Evolutionary conservation across 2,329 filamentous ascomycete species (phyloP), one percentile per base, ranked within the genome.

Genomic region (Fusarium praegraminearum): DNA sequence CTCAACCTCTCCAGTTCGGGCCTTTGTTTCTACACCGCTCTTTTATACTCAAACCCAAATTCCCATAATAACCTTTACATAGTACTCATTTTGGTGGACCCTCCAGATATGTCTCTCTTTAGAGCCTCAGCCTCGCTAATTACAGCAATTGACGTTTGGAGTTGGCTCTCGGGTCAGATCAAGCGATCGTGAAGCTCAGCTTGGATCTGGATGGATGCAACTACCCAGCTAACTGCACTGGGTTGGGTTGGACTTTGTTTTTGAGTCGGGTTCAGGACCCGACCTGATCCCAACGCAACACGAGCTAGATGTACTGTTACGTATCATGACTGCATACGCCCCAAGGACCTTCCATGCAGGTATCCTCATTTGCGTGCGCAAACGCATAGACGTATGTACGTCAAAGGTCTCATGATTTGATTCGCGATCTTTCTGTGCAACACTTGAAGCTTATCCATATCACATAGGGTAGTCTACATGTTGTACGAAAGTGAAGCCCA

Each of bases 271-370:
- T 59, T 64, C 65, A 51, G 61, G 62, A 50, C 67, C 72, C 53
- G 57, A 62, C 59, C 65, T 70, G 57, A 61, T 58, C 64, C 57
- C 44, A 50, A 71, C 57, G 61, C 52, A 52, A 41, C 35, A 52
- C 36, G 35, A 20, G 35, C 49, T 52, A 47, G 63, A 67, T 67
- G 68, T 55, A 56, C 56, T 73, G 71, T 73, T 71, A 69, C 73
- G 60, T 72, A 74, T 72, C 71, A 67, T 73, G 65, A 62, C 63
- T 75, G 65, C 73, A 73, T 75, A 70, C 69, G 62, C 67, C 56
- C 62, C 65, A 68, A 70, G 63, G 62, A 66, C 74, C n/a, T 66
- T 72, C 68, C 32, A 70, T 73, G 73, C 71, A 72, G 51, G 65
- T 55, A 52, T 70, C 63, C 70, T 75, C 63, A 73, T 71, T 72